These are phyloP conservation scores for Phytophthora europaea DNA, from an alignment of 352 stramenopile genomes.

Conservation along the genomic window DNA sequence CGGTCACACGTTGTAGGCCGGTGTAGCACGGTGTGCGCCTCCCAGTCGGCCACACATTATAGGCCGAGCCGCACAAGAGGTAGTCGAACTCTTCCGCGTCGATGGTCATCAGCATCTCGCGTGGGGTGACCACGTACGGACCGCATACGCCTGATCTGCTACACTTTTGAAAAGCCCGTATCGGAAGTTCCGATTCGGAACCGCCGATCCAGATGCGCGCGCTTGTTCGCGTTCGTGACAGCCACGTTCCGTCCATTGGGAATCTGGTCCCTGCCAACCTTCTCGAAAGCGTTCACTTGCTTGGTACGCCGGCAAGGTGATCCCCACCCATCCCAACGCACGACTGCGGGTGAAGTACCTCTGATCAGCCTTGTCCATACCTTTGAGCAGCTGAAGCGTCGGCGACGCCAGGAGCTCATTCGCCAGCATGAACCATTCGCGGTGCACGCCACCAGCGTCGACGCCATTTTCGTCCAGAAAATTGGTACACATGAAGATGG, in stretches of 20 bases:
- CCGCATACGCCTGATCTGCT: constrained; percentile 74
- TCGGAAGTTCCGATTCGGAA: too few relatives aligned
- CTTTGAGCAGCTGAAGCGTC: constrained; percentile 61
- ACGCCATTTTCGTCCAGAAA: constrained; percentile 90
- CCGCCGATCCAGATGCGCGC: constrained; percentile 91
- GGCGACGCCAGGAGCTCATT: constrained; percentile 64
- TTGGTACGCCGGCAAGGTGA: constrained; percentile 66
- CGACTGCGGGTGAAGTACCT: constrained; percentile 71
- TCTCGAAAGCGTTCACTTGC: constrained; percentile 36
- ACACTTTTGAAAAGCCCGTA: constrained; percentile 71
- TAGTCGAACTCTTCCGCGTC: constrained; percentile 98
- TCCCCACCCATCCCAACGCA: constrained; percentile 57
- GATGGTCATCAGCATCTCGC: constrained; percentile 95
- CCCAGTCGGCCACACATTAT: too few relatives aligned
- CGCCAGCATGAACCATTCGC: constrained; percentile 95
- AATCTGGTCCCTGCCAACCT: constrained; percentile 58
- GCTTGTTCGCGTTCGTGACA: constrained; percentile 96
- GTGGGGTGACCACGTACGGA: constrained; percentile 97
- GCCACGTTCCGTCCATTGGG: constrained; percentile 66
- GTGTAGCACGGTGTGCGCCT: too few relatives aligned
- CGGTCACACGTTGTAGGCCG: too few relatives aligned
- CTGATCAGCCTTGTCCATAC: constrained; percentile 67
- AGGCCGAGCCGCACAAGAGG: constrained; percentile 96
- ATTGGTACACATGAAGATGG: constrained; percentile 82
- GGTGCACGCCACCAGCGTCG: constrained; percentile 88